Conservation (phyloP, 2,329 filamentous ascomycete species). For the Coniochaeta sp. region DNA sequence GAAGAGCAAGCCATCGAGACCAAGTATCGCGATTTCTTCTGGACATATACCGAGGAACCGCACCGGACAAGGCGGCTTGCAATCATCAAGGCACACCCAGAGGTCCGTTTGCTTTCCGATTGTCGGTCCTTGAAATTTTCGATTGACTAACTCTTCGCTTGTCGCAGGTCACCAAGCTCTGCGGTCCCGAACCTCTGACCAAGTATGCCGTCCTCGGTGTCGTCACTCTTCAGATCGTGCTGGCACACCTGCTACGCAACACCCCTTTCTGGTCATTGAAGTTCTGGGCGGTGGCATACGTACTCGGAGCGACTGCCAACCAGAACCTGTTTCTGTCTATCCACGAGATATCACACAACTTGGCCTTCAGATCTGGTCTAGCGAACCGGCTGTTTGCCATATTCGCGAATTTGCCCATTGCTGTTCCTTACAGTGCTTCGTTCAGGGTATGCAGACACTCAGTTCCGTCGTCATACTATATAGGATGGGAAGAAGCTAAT, state of each 20-base stretch:
- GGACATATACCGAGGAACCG: slow-evolving; percentile 98
- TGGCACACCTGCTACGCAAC: slow-evolving; percentile 70
- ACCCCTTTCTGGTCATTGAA: slow-evolving; percentile 74
- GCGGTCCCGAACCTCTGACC: slow-evolving; percentile 89
- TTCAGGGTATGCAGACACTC: slow-evolving; percentile 62
- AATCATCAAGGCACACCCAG: slow-evolving; percentile 97
- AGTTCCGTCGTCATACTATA: background rate
- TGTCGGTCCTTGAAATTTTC: background rate
- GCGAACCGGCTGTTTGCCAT: slow-evolving; percentile 85
- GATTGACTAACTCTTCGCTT: slow-evolving; percentile 3
- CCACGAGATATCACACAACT: slow-evolving; percentile 97
- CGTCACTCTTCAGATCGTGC: slow-evolving; percentile 71
- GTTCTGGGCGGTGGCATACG: slow-evolving; percentile 82
- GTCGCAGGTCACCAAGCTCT: slow-evolving; percentile 83
- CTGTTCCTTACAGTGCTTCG: slow-evolving; percentile 89
- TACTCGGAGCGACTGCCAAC: slow-evolving; percentile 90
- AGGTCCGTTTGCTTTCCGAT: slow-evolving; percentile 48
- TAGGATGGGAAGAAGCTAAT: slow-evolving; percentile 12
- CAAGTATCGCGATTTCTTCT: slow-evolving; percentile 65
- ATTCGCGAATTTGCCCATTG: slow-evolving; percentile 92
- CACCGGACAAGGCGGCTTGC: slow-evolving; percentile 84
- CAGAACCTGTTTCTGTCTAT: slow-evolving; percentile 98
- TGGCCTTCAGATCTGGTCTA: slow-evolving; percentile 76
- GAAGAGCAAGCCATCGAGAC: slow-evolving; percentile 32
- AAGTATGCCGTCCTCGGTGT: slow-evolving; percentile 87